These are phyloP conservation scores for Talinum fruticosum DNA, from an alignment of 148 eudicot species.

Conservation along the genomic window DNA sequence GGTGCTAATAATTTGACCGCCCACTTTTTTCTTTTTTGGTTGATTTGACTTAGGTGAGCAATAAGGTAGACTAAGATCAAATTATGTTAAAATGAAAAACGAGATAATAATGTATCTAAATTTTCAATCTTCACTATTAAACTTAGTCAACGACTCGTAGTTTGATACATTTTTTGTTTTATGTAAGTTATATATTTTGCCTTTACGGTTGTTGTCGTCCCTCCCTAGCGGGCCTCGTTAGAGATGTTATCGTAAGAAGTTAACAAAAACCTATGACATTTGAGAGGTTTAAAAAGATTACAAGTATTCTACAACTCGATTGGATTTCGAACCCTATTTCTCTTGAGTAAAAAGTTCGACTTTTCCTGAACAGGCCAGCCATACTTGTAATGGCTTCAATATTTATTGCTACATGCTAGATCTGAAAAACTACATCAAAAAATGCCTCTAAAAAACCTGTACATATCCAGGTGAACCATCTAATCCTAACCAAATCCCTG, in stretches of 20 bases:
- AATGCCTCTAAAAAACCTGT: constrained; percentile 6
- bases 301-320: not conserved
- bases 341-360: not conserved
- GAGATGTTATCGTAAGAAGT: not conserved
- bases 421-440: not conserved
- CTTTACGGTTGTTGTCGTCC: too few species aligned
- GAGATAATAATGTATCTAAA: too few species aligned
- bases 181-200: too few species aligned
- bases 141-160: too few species aligned
- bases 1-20: too few species aligned
- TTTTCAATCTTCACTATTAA: too few species aligned
- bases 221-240: too few species aligned
- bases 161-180: too few species aligned
- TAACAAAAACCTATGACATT: not conserved
- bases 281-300: not conserved
- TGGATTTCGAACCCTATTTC: not conserved
- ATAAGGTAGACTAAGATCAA: too few species aligned
- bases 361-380: not conserved
- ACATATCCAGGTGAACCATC: constrained; percentile 11
- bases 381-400: not conserved
- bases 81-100: too few species aligned
- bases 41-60: too few species aligned
- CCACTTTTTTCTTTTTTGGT: too few species aligned
- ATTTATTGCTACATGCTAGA: not conserved
- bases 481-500: constrained; percentile 2